Evolutionary conservation across 495 filamentous ascomycete genomes (phyloP).

Genomic region (Hypoxylon subgilvum): DNA sequence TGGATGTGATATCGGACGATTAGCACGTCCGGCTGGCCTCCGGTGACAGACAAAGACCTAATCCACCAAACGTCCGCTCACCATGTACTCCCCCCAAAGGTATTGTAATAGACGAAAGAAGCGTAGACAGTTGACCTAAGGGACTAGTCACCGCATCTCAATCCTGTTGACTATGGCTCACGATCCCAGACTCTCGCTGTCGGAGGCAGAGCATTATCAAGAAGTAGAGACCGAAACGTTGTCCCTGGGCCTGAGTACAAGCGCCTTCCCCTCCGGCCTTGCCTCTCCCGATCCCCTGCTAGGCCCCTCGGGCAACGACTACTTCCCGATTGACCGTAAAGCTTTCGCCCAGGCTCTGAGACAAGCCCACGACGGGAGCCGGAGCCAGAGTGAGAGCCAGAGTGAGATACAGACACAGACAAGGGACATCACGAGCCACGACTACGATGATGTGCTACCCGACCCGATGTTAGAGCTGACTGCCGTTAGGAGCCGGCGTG

Average conservation of each 20-base stretch:
- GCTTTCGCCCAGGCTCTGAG: constrained; percentile 18
- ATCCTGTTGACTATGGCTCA: constrained; percentile 21
- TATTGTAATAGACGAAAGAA: neutral
- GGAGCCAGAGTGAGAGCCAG: neutral
- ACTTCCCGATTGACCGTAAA: constrained; percentile 21
- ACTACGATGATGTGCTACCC: constrained; percentile 9
- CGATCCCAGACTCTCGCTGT: constrained; percentile 1
- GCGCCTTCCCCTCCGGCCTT: constrained; percentile 27
- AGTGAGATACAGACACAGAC: constrained; percentile 22
- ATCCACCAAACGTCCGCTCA: constrained; percentile 24
- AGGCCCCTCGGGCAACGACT: constrained; percentile 6
- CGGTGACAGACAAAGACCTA: constrained; percentile 22
- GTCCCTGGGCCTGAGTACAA: constrained; percentile 16
- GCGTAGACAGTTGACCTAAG: neutral
- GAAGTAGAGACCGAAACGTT: constrained; percentile 19
- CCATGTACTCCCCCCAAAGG: neutral
- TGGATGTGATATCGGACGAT: neutral
- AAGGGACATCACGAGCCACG: constrained; percentile 20
- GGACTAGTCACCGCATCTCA: neutral
- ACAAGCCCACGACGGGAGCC: neutral
- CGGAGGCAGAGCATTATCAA: constrained; percentile 13
- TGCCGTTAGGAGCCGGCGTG: constrained; percentile 24
- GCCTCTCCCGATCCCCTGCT: constrained; percentile 30
- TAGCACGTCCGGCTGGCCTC: constrained; percentile 30
- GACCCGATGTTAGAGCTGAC: constrained; percentile 28